Conservation (phyloP, 345 rosid genomes). For the Salix koriyanagi region DNA sequence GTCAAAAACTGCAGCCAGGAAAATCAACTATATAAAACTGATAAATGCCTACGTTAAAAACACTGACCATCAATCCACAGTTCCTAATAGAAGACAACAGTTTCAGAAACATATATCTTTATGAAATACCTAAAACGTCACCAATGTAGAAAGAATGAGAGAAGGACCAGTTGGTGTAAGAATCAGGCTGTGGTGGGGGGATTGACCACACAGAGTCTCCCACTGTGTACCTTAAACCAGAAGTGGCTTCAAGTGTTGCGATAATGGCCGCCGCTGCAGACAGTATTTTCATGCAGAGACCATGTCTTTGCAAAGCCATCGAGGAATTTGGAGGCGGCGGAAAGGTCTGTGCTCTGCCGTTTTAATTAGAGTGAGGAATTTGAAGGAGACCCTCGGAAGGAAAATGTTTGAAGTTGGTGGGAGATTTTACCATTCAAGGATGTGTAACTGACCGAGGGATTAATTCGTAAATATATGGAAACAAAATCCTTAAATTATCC, state of each 20-base stretch:
- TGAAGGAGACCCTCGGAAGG: not conserved
- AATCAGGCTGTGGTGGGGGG: constrained; percentile 39
- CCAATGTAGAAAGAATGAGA: constrained; percentile 15
- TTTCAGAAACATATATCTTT: too few species aligned
- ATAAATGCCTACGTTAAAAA: not conserved
- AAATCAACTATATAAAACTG: too few species aligned
- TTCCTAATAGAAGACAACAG: too few species aligned
- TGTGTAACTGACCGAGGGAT: not conserved
- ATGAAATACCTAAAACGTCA: constrained; percentile 25
- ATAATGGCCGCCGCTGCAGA: not conserved
- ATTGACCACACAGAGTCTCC: constrained; percentile 40
- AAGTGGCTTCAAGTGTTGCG: not conserved
- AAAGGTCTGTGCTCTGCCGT: not conserved
- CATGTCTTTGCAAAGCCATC: not conserved
- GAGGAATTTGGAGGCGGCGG: too few species aligned
- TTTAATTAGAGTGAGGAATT: not conserved
- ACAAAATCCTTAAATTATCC: too few species aligned
- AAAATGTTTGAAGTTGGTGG: not conserved
- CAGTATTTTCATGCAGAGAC: not conserved
- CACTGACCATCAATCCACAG: not conserved
- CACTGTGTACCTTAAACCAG: constrained; percentile 18
- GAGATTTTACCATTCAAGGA: not conserved
- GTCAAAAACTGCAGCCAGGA: constrained; percentile 22
- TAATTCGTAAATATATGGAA: too few species aligned
- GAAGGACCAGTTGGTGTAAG: constrained; percentile 43